Evolutionary conservation across 179 eudicot species (phyloP).

Genomic region (Carnegiea gigantea): DNA sequence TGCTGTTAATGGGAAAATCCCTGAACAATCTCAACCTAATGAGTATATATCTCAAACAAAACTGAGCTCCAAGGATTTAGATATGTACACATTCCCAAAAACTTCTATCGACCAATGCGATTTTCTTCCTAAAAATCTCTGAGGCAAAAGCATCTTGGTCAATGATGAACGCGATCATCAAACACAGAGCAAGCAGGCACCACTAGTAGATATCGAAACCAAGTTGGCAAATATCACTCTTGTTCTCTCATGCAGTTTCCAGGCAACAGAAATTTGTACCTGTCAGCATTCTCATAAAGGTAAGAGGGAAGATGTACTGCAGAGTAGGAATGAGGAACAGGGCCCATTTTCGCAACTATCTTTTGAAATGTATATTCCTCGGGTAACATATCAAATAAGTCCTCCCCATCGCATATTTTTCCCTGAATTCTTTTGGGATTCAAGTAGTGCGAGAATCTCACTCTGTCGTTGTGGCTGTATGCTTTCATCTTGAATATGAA

Average conservation of each 20-base stretch:
- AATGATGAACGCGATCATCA: slow-evolving; percentile 1
- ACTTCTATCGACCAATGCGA: slow-evolving; percentile 28
- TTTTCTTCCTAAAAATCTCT: slow-evolving; percentile 23
- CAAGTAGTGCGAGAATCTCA: slow-evolving; percentile 40
- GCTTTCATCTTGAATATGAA: slow-evolving; percentile 56
- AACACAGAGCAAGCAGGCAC: background rate
- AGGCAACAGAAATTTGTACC: slow-evolving; percentile 42
- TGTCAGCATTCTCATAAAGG: slow-evolving; percentile 45
- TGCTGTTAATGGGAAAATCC: slow-evolving; percentile 20
- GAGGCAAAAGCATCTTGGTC: slow-evolving; percentile 19
- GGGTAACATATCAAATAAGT: slow-evolving; percentile 48
- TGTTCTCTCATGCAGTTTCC: slow-evolving; percentile 44
- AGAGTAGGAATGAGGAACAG: slow-evolving; percentile 48
- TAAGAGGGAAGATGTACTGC: slow-evolving; percentile 49
- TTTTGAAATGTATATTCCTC: slow-evolving; percentile 46
- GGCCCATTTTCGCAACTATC: slow-evolving; percentile 46
- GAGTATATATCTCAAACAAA: slow-evolving; percentile 34
- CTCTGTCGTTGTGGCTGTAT: slow-evolving; percentile 47
- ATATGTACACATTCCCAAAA: slow-evolving; percentile 35
- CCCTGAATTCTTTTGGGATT: slow-evolving; percentile 47
- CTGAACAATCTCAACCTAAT: slow-evolving; percentile 25
- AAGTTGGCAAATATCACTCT: slow-evolving; percentile 23
- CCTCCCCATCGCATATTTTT: slow-evolving; percentile 47
- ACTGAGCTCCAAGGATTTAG: slow-evolving; percentile 29
- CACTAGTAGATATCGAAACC: background rate